These are phyloP conservation scores for Plasmopara viticola DNA, from an alignment of 352 stramenopile species.

Conservation along the genomic window DNA sequence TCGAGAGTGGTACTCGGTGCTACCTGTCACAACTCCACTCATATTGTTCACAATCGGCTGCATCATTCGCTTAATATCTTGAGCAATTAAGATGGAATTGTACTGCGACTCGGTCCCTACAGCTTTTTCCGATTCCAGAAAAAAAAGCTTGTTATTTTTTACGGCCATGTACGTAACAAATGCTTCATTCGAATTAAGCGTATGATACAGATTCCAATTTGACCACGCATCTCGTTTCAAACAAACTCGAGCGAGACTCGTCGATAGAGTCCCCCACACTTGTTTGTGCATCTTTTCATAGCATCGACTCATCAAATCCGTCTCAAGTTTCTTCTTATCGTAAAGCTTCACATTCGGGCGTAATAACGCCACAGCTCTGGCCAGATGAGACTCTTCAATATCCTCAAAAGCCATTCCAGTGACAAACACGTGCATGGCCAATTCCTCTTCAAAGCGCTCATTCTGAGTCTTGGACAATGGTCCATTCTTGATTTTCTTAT, in stretches of 20 bases:
- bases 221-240: conserved; percentile 78
- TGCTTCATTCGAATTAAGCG: conserved; percentile 51
- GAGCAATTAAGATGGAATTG: conserved; percentile 75
- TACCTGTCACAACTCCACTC: conserved; percentile 69
- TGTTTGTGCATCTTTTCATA: conserved; percentile 85
- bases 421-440: conserved; percentile 79
- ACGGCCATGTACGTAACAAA: conserved; percentile 80
- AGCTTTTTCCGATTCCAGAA: conserved; percentile 72
- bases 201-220: conserved; percentile 73
- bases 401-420: conserved; percentile 75
- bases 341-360: conserved; percentile 49
- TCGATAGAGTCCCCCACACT: conserved; percentile 67
- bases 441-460: conserved; percentile 67
- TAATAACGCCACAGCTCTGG: conserved; percentile 56
- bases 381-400: conserved; percentile 64
- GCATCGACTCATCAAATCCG: conserved; percentile 54
- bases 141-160: conserved; percentile 72
- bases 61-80: conserved; percentile 83
- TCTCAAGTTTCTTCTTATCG: conserved; percentile 65
- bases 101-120: conserved; percentile 47
- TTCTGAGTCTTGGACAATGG: conserved; percentile 54
- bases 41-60: conserved; percentile 58
- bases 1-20: conserved; percentile 63
- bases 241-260: conserved; percentile 53
- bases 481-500: conserved; percentile 33